Base-by-base conservation (phyloP, 2,329 filamentous ascomycete species). In the Anisogramma anomala region DNA sequence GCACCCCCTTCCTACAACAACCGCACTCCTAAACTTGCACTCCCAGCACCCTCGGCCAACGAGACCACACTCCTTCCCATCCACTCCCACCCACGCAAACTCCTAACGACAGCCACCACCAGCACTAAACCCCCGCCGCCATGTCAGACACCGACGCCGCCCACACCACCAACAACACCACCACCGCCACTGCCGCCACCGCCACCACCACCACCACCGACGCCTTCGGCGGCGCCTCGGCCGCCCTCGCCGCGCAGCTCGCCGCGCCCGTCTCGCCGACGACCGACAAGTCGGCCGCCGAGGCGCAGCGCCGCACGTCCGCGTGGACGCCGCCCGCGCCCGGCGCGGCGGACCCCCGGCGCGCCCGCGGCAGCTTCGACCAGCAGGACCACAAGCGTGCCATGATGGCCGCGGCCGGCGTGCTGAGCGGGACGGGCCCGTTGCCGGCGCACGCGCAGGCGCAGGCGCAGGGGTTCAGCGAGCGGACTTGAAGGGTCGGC, bases 311-410 rank as follows among this genome's bases (percentile, higher is more conserved):
- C 42, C 46, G 49, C 43, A 62, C 60, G 4, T 52, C 52, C 3
- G 52, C 52, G n/a, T 76, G 72, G 72, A 63, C 63, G 49, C 72
- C 72, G 6, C 50, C 49, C n/a, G n/a, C n/a, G n/a, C n/a, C n/a
- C n/a, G n/a, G n/a, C n/a, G n/a, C n/a, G 64, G 39, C 56, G 63
- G 49, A 9, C 22, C 62, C 66, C 8, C 65, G 69, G 34, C 67
- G 68, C 53, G 72, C 69, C 55, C 76, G 66, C 62, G 72, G 66
- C 62, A 72, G 69, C 57, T 77, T 67, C 62, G 66, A 60, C 51
- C 59, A 61, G 26, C 67, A 77, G 56, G 72, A 74, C 53, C 64
- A 64, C 55, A 73, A 72, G 55, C 71, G 65, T 47, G 51, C 70
- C 56, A 69, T 72, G 50, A 68, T 72, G 67, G 28, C 45, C 17